Evolutionary conservation across 805 yeast genomes (phyloP), one percentile per base, ranked within the genome.

Genomic region (Candida krabiensis): DNA sequence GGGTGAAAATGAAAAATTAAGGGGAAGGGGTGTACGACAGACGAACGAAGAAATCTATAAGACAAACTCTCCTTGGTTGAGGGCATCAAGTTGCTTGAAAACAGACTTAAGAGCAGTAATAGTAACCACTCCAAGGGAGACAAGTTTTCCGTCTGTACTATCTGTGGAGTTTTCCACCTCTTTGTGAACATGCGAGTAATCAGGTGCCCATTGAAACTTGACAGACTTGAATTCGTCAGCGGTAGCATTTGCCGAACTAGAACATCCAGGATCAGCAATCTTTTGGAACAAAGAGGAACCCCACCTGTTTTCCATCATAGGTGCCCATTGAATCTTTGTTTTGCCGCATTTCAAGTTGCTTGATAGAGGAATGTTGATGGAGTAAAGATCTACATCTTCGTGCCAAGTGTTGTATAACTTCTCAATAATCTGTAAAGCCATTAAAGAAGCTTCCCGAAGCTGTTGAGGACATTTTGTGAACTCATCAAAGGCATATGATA

Each of bases 81-180:
- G 11, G 12, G 6, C 11, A 9, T 27, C 34, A 16, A 29, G n/a
- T 19, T 32, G 40, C n/a, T 40, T 28, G 15, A 15, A 35, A 18
- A 38, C 9, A 3, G 42, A 38, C 21, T 33, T 38, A 18, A 38
- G 27, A 14, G 35, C 42, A 4, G 84, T 88, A 53, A 89, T 90
- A 50, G 96, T 87, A 64, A 88, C 85, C 46, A 88, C 95, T 71
- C 96, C 96, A 64, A 89, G 96, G 67, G 87, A 86, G 53, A 96
- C 96, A 41, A 88, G 96, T 66, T 87, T 86, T 66, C 86, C 95
- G 55, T 86, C 95, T 22, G 75, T 72, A 38, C 79, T 77, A 1
- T 58, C 57, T 4, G 60, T 48, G 12, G 68, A 58, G 12, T 51
- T 61, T 18, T 49, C 30, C 11, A 73, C 75, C 2, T 75, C 67